Evolutionary conservation across 352 stramenopile genomes (phyloP).

Genomic region (Phytopythium chamaehyphon): DNA sequence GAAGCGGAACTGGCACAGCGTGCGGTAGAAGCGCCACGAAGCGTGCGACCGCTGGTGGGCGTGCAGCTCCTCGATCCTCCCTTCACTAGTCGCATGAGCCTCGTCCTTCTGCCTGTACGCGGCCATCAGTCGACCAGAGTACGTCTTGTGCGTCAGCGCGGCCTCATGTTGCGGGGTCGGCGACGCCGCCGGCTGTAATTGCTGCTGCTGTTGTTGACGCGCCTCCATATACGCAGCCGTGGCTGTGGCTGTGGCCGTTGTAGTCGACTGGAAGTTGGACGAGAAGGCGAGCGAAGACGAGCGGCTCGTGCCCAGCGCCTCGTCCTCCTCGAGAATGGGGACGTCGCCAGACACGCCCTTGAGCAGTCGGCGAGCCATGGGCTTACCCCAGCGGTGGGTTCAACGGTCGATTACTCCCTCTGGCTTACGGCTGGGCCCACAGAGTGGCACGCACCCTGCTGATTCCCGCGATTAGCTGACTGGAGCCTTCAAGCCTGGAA

Average conservation of each 20-base stretch:
- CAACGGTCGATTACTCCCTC: no score
- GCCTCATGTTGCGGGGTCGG: constrained; percentile 1
- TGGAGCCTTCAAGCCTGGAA: no score
- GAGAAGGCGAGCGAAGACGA: constrained; percentile 6
- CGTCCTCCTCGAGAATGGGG: constrained; percentile 23
- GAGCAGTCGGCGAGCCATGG: constrained; percentile 1
- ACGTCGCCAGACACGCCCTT: constrained; percentile 13
- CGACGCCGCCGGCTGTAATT: background rate
- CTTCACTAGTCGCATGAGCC: constrained; percentile 42
- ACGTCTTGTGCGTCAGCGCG: constrained; percentile 6
- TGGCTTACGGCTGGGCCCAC: background rate
- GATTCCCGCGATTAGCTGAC: no score
- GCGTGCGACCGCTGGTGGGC: constrained; percentile 35
- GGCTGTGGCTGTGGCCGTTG: background rate
- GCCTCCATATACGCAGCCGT: background rate
- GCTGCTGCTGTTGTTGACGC: background rate
- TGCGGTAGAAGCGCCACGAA: constrained; percentile 67
- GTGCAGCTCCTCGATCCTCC: constrained; percentile 50
- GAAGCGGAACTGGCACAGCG: constrained; percentile 70
- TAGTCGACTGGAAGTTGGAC: constrained; percentile 3
- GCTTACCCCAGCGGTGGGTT: background rate
- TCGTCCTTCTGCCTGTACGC: constrained; percentile 35
- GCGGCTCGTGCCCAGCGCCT: constrained; percentile 2
- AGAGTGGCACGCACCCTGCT: background rate
- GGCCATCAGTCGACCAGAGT: constrained; percentile 17